Evolutionary conservation across 768 basidiomycete genomes (phyloP).

Genomic region (Myochromella boudieri): DNA sequence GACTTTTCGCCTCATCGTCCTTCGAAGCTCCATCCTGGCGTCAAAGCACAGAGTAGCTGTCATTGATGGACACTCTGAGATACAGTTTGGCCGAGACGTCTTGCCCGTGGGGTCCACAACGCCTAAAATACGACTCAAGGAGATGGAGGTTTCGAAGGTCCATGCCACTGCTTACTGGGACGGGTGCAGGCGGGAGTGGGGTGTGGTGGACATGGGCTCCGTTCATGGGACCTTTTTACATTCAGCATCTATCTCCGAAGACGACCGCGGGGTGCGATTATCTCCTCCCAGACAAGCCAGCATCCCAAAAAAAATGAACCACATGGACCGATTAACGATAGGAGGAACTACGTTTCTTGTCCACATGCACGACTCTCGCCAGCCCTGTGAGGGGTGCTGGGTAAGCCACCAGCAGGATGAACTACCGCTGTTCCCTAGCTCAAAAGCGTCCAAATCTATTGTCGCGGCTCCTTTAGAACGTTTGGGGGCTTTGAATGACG

Average conservation of each 20-base stretch:
- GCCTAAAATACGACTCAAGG: conserved; percentile 73
- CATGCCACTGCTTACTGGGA: conserved; percentile 81
- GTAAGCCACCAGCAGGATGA: conserved; percentile 48
- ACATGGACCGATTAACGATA: conserved; percentile 65
- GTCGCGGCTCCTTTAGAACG: conserved; percentile 26
- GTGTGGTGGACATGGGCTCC: conserved; percentile 81
- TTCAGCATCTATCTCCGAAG: conserved; percentile 23
- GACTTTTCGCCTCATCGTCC: conserved; percentile 51
- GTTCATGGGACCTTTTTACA: conserved; percentile 78
- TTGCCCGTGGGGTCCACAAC: conserved; percentile 47
- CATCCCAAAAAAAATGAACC: conserved; percentile 59
- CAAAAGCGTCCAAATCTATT: conserved; percentile 21
- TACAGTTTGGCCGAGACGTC: conserved; percentile 75
- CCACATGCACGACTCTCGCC: conserved; percentile 63
- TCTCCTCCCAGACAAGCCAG: conserved; percentile 70
- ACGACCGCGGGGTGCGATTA: conserved; percentile 45
- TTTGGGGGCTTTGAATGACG: conserved; percentile 25
- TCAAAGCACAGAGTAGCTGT: conserved; percentile 40
- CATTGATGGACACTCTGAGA: conserved; percentile 53
- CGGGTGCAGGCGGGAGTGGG: conserved; percentile 56
- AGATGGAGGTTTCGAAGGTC: conserved; percentile 81
- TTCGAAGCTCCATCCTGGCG: conserved; percentile 62
- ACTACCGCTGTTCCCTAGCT: conserved; percentile 55
- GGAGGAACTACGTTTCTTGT: conserved; percentile 71
- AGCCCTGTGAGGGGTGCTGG: conserved; percentile 66